Base-by-base conservation (phyloP, 2,329 filamentous ascomycete species). In the Aspergillus oerlinghausenensis region DNA sequence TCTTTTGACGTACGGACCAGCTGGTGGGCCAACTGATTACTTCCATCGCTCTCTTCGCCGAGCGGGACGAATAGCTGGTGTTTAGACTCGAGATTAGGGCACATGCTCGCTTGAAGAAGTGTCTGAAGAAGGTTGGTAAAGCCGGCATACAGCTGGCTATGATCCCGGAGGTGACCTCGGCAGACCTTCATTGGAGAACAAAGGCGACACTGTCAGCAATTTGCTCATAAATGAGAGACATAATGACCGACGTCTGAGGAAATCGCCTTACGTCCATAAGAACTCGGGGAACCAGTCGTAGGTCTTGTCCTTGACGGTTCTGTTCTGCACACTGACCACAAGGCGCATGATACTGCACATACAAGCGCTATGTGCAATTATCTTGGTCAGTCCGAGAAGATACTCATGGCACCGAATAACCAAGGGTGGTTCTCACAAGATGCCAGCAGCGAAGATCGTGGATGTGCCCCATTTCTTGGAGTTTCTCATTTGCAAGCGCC, bases 111-210 rank as follows among this genome's bases (percentile, higher is more conserved):
- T 51, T 55, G 43, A 61, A 60, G 59, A 62, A 63, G 48, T 64
- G 55, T n/a, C 55, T 55, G 58, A 63, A 60, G 56, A 64, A 64
- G 19, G 55, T 61, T 29, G 64, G 62, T n/a, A 68, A 28, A 6
- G 62, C 58, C 4, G 65, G 62, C 21, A 69, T 54, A 50, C 61
- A 66, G 49, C 63, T 62, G 26, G 63, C 62, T 26, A 67, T 56
- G 51, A 68, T 65, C 6, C 63, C 65, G 2, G 61, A 65, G 11
- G 67, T 62, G 14, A 68, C 58, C 56, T 68, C 65, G 35, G 65
- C 66, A 9, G 61, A 57, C 9, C 65, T 67, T 32, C 40, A 50
- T 26, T 8, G 23, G 4, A 49, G 2, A 17, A 35, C 14, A 35
- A 32, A 35, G 49, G 25, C 14, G 35, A n/a, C 26, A 23, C 19